Conservation (phyloP, 805 yeast genomes). For the Tetrapisispora phaffii region DNA sequence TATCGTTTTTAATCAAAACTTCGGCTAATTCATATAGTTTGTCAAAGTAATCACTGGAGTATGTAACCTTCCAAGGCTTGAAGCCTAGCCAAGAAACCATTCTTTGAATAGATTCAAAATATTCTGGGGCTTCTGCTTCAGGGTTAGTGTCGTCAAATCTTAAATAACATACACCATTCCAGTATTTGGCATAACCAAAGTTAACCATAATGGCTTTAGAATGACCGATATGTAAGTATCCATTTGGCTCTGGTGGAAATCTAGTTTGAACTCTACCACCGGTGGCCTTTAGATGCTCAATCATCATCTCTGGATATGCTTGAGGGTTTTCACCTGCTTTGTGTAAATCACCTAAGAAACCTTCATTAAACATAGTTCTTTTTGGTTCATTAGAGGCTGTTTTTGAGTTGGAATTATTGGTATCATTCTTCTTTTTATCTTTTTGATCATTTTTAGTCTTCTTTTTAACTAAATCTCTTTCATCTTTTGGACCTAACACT, state of each 20-base stretch:
- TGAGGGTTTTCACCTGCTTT: conserved; percentile 94
- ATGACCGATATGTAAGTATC: conserved; percentile 97
- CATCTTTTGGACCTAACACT: conserved; percentile 89
- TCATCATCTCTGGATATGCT: conserved; percentile 73
- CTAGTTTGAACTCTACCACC: conserved; percentile 82
- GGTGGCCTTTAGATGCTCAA: conserved; percentile 67
- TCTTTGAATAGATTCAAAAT: conserved; percentile 70
- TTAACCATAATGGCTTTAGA: conserved; percentile 96
- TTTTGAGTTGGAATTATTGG: conserved; percentile 6
- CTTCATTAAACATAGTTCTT: conserved; percentile 86
- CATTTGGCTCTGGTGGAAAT: conserved; percentile 98
- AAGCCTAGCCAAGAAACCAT: conserved; percentile 94
- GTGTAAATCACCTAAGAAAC: conserved; percentile 90
- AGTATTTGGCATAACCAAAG: conserved; percentile 88
- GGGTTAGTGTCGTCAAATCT: conserved; percentile 98
- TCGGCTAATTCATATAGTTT: conserved; percentile 83
- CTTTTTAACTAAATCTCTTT: conserved; percentile 75
- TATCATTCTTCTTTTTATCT: conserved; percentile 31
- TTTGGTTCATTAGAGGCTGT: conserved; percentile 13
- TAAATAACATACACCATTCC: conserved; percentile 81
- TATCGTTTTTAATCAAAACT: conserved; percentile 54
- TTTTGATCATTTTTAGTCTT: conserved; percentile 41
- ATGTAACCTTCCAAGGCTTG: conserved; percentile 86
- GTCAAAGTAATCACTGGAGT: conserved; percentile 93
- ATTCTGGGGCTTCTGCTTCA: conserved; percentile 93